phyloP scores from a whole-genome alignment of 2,329 filamentous ascomycete species.

The Fusarium secorum region DNA sequence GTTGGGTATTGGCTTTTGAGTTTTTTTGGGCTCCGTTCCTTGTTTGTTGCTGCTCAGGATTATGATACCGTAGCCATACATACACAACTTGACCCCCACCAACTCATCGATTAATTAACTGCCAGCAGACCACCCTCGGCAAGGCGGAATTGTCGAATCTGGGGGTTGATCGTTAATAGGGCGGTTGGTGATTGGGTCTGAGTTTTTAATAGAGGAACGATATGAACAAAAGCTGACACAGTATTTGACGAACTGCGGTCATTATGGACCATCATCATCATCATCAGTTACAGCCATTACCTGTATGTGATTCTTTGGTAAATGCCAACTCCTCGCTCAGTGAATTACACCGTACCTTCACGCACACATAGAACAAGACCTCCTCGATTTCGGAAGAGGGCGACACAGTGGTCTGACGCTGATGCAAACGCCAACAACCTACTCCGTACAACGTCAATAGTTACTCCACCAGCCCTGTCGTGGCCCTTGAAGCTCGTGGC shows the following conservation, averaged over 20 bases:
- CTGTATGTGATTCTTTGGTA: not conserved
- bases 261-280: not conserved
- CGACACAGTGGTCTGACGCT: slow-evolving; percentile 39
- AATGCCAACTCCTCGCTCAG: not conserved
- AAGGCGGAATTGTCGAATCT: slow-evolving; percentile 15
- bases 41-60: not conserved
- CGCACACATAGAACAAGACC: not conserved
- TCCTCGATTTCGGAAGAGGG: slow-evolving; percentile 6
- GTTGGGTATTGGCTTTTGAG: slow-evolving; percentile 3
- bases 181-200: slow-evolving; percentile 17
- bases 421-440: slow-evolving; percentile 37
- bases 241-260: slow-evolving; percentile 11
- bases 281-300: slow-evolving; percentile 1
- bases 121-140: slow-evolving; percentile 14
- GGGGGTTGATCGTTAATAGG: slow-evolving; percentile 12
- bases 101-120: slow-evolving; percentile 12
- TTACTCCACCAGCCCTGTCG: slow-evolving; percentile 32
- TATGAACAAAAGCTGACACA: slow-evolving; percentile 22
- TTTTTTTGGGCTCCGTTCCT: slow-evolving; percentile 6
- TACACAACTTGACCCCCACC: slow-evolving; percentile 6
- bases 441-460: slow-evolving; percentile 22
- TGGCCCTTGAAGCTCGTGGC: slow-evolving; percentile 34
- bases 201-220: slow-evolving; percentile 5
- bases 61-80: not conserved
- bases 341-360: not conserved